Conservation (phyloP, 2,329 filamentous ascomycete species). For the Phialophora verrucosa region DNA sequence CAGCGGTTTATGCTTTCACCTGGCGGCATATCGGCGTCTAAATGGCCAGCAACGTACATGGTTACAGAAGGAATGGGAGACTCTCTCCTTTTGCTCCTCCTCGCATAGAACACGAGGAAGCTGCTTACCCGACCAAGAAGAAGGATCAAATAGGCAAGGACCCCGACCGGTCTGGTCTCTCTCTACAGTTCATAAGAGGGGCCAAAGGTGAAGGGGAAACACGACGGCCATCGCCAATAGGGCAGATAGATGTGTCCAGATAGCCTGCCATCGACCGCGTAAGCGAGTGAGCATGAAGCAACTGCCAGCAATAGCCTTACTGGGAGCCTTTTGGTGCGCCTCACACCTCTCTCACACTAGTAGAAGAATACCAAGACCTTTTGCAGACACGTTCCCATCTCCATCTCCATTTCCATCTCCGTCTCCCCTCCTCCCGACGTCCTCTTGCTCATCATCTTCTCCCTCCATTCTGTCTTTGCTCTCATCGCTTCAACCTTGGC, state of each 20-base stretch:
- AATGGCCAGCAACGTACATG: not conserved
- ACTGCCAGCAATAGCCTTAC: not conserved
- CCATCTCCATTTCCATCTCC: slow-evolving; percentile 16
- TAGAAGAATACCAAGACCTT: slow-evolving; percentile 3
- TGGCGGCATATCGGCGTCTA: not conserved
- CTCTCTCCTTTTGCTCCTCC: not conserved
- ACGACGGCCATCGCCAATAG: slow-evolving; percentile 4
- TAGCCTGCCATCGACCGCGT: slow-evolving; percentile 5
- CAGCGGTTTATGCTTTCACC: slow-evolving; percentile 3
- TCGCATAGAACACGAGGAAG: not conserved
- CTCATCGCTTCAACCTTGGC: slow-evolving; percentile 23
- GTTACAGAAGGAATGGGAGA: not conserved
- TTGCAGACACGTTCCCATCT: not conserved
- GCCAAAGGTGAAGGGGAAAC: slow-evolving; percentile 11
- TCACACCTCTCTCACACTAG: slow-evolving; percentile 23
- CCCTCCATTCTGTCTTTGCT: slow-evolving; percentile 32
- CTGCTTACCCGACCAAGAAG: slow-evolving; percentile 4
- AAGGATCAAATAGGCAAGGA: slow-evolving; percentile 7
- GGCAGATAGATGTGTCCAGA: slow-evolving; percentile 1
- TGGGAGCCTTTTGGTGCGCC: not conserved
- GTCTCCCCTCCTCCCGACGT: slow-evolving; percentile 2
- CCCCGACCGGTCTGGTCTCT: not conserved
- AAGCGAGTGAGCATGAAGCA: slow-evolving; percentile 16
- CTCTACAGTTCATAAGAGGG: slow-evolving; percentile 2
- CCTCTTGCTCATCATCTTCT: slow-evolving; percentile 14